phyloP scores from a whole-genome alignment of 2,329 filamentous ascomycete genomes.

The Verticillium tricorpus region DNA sequence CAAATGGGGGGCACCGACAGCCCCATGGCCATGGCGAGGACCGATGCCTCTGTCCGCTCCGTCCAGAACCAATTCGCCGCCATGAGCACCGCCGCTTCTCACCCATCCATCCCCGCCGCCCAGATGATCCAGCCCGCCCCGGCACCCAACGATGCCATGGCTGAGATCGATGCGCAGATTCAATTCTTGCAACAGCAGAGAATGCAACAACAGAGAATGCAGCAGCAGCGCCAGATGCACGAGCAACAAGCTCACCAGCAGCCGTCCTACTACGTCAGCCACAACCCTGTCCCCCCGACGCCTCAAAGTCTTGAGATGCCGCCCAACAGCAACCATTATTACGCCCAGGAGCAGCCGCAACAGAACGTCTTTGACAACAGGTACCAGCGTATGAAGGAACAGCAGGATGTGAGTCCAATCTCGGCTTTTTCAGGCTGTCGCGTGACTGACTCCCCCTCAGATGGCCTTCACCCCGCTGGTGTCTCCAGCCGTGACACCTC shows the following conservation, averaged over 20 bases:
- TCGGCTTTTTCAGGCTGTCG: background rate
- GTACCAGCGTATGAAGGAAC: slow-evolving; percentile 64
- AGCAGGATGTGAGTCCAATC: slow-evolving; percentile 53
- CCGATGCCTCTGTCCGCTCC: slow-evolving; percentile 6
- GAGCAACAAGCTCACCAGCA: slow-evolving; percentile 49
- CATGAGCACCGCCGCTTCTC: slow-evolving; percentile 41
- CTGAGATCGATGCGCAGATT: slow-evolving; percentile 61
- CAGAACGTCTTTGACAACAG: slow-evolving; percentile 59
- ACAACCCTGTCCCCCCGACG: slow-evolving; percentile 68
- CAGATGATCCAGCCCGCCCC: slow-evolving; percentile 40
- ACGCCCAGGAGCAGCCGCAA: slow-evolving; percentile 51
- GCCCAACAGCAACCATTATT: slow-evolving; percentile 54
- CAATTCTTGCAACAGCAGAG: slow-evolving; percentile 62
- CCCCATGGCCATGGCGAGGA: slow-evolving; percentile 27
- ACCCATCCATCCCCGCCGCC: slow-evolving; percentile 41
- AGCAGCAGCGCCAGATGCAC: slow-evolving; percentile 54
- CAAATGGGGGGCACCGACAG: slow-evolving; percentile 43
- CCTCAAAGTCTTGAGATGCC: slow-evolving; percentile 78
- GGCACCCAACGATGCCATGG: slow-evolving; percentile 47
- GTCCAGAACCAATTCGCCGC: slow-evolving; percentile 39
- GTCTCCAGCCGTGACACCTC: slow-evolving; percentile 77
- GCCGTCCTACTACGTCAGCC: slow-evolving; percentile 36
- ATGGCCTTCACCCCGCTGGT: slow-evolving; percentile 77
- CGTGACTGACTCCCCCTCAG: slow-evolving; percentile 33
- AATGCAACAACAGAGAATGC: slow-evolving; percentile 33